Percentiles rank a stretch among this genome's conserved stretches.
These are phyloP conservation scores for Fusarium buharicum DNA, from an alignment of 2,329 filamentous ascomycete species.

Conservation along the genomic window DNA sequence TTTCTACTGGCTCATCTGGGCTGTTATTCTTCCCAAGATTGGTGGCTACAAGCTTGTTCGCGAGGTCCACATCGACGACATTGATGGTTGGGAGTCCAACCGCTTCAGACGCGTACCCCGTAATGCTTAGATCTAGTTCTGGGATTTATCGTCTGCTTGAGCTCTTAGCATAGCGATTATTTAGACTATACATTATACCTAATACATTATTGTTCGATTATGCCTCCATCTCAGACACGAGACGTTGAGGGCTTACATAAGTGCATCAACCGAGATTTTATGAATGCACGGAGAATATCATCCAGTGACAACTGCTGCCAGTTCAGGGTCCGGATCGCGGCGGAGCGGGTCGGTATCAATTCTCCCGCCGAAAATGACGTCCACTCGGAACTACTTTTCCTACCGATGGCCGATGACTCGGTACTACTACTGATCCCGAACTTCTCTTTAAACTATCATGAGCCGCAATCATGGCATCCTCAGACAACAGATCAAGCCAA, in stretches of 20 bases:
- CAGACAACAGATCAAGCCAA: slow-evolving; percentile 6
- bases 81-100: slow-evolving; percentile 71
- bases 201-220: slow-evolving; percentile 1
- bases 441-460: slow-evolving; percentile 38
- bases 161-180: slow-evolving; percentile 1
- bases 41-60: slow-evolving; percentile 66
- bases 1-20: slow-evolving; percentile 68
- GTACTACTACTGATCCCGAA: slow-evolving; percentile 28
- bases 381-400: slow-evolving; percentile 26
- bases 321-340: slow-evolving; percentile 14
- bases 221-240: too few species aligned
- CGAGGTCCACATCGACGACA: slow-evolving; percentile 63
- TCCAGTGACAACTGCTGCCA: not conserved
- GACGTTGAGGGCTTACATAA: not conserved
- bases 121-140: not conserved
- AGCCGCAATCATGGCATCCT: slow-evolving; percentile 19
- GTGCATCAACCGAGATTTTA: too few species aligned
- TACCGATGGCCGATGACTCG: slow-evolving; percentile 10
- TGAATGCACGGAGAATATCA: not conserved
- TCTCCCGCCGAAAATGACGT: slow-evolving; percentile 39
- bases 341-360: slow-evolving; percentile 25
- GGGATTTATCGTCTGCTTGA: slow-evolving; percentile 1
- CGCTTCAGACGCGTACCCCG: slow-evolving; percentile 60
- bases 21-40: slow-evolving; percentile 61
- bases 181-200: slow-evolving; percentile 22